Evolutionary conservation across 768 basidiomycete genomes (phyloP).

Genomic region (Paxillus rubicundulus): DNA sequence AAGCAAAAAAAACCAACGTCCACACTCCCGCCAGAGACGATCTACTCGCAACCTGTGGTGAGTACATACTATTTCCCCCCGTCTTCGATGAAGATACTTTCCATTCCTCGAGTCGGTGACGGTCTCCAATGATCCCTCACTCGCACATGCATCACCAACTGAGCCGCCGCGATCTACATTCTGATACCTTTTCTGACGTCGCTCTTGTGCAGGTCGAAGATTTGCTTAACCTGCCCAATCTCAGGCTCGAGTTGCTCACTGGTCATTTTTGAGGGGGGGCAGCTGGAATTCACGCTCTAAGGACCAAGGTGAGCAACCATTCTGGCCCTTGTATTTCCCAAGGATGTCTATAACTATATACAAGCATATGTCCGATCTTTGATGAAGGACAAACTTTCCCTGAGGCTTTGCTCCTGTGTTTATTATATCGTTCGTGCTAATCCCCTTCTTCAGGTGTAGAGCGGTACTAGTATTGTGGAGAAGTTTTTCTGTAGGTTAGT

Average conservation of each 20-base stretch:
- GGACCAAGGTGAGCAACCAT: slow-evolving; percentile 7
- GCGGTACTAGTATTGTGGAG: too few relatives aligned
- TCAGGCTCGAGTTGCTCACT: too few relatives aligned
- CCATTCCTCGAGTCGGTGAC: slow-evolving; percentile 73
- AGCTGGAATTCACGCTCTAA: neutral
- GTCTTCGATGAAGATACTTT: slow-evolving; percentile 59
- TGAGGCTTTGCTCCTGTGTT: slow-evolving; percentile 36
- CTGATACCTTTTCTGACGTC: slow-evolving; percentile 10
- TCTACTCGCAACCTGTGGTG: slow-evolving; percentile 23
- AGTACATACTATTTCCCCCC: slow-evolving; percentile 23
- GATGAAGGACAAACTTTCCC: slow-evolving; percentile 54
- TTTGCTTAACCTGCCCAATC: too few relatives aligned
- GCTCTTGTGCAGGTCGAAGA: neutral
- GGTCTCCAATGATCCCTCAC: slow-evolving; percentile 63
- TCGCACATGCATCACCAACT: slow-evolving; percentile 76
- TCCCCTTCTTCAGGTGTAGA: too few relatives aligned
- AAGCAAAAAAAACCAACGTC: neutral
- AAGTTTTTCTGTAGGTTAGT: too few relatives aligned
- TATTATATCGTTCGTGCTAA: too few relatives aligned
- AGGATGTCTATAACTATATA: slow-evolving; percentile 52
- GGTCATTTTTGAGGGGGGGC: too few relatives aligned
- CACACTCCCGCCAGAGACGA: too few relatives aligned
- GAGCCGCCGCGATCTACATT: slow-evolving; percentile 29
- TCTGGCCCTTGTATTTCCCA: slow-evolving; percentile 20
- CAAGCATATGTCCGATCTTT: slow-evolving; percentile 76